Percentiles rank a stretch among this genome's conserved stretches.
These are phyloP conservation scores for Cladosporium sp. DNA, from an alignment of 2,329 filamentous ascomycete genomes.

Conservation along the genomic window DNA sequence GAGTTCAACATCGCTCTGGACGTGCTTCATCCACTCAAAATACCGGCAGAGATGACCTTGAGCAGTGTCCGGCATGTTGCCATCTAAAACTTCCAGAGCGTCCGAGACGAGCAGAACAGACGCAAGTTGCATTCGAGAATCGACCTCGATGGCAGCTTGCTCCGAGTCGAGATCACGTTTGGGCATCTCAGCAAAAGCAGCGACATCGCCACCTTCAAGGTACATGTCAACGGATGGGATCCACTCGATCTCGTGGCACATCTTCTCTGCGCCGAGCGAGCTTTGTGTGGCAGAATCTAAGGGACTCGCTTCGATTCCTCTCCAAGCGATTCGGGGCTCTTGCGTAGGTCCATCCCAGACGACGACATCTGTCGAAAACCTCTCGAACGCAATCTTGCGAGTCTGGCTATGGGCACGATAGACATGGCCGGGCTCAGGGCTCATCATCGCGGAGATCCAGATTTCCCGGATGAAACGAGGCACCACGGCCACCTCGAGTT, in stretches of 20 bases:
- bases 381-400: slow-evolving; percentile 9
- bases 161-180: background rate
- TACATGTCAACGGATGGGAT: slow-evolving; percentile 8
- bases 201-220: background rate
- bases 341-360: slow-evolving; percentile 6
- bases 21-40: background rate
- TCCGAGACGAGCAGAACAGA: slow-evolving; percentile 8
- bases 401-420: slow-evolving; percentile 8
- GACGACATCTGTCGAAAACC: slow-evolving; percentile 11
- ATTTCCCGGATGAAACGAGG: background rate
- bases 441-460: background rate
- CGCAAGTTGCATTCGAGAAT: slow-evolving; percentile 6
- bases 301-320: slow-evolving; percentile 12
- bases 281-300: slow-evolving; percentile 9
- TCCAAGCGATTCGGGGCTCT: slow-evolving; percentile 9
- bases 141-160: background rate
- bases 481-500: background rate
- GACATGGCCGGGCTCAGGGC: background rate
- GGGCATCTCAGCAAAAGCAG: background rate
- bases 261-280: background rate
- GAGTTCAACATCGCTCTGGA: background rate
- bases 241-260: slow-evolving; percentile 14
- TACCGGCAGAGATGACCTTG: background rate
- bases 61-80: background rate
- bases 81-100: background rate